Evolutionary conservation across 2,329 filamentous ascomycete species (phyloP), one percentile per base, ranked within the genome.

Genomic region (Colletotrichum noveboracense): DNA sequence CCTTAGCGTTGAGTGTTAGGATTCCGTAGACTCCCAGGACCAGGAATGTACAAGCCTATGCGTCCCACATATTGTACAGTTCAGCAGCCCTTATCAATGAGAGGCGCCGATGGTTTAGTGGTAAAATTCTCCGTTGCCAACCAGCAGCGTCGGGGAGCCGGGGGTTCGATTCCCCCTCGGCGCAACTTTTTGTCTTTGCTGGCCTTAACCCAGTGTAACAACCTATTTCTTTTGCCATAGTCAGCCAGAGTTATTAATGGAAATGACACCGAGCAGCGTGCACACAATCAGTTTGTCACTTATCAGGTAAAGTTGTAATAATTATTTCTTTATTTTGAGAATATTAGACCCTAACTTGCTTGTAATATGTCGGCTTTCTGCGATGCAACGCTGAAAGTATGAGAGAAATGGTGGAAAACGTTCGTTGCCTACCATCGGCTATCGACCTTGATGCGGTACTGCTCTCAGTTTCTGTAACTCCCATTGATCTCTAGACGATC

Each of bases 81-180:
- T 4, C 10, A 3, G 4, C 6, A 0, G 0, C 0, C 0, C 0
- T 21, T 4, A 13, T 34, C 34, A 30, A 48, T n/a, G 2, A 32
- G 2, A 21, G 16, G 65, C 65, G 65, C 65, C 65, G 65, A 67
- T 67, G 65, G 65, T 67, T 67, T 67, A 67, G 65, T 67, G 65
- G 65, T 67, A 67, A 67, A 67, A 67, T 67, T 67, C 65, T 67
- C 65, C 65, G 65, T 67, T 67, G 65, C 65, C 65, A 67, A 21
- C 30, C 8, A 67, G 65, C 65, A 67, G 65, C 65, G 65, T 67
- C 65, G 65, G 65, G 65, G 65, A 67, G 65, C 65, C 65, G 65
- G 65, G 65, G 48, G 65, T 67, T 67, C 65, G 65, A 67, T 67
- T 67, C 48, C 65, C 65, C 65, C 61, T 64, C 61, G 61, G 34